Evolutionary conservation across 257 asterid genomes (phyloP).

Genomic region (Solanum ossicruentum): DNA sequence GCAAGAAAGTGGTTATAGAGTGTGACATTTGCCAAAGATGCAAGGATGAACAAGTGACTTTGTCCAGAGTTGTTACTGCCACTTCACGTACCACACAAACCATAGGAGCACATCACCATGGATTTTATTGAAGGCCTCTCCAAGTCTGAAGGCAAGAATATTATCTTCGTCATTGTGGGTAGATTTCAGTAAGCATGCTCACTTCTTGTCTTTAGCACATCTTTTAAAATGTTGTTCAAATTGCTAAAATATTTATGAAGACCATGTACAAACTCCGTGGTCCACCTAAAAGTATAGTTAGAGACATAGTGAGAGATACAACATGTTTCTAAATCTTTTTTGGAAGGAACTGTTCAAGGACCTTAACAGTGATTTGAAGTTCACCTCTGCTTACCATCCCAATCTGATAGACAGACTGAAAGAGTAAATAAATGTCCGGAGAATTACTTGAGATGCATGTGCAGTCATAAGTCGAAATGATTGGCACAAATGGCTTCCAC

Average conservation of each 20-base stretch:
- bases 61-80: neutral
- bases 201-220: neutral
- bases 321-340: neutral
- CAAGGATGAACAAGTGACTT: neutral
- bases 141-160: neutral
- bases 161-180: neutral
- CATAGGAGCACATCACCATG: neutral
- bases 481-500: neutral
- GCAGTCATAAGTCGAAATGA: neutral
- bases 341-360: neutral
- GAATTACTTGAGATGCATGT: neutral
- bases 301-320: neutral
- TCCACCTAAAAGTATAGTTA: neutral
- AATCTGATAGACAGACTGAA: neutral
- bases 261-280: neutral
- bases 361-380: neutral
- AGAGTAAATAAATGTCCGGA: neutral
- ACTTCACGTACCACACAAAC: neutral
- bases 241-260: neutral
- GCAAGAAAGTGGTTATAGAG: neutral
- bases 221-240: neutral
- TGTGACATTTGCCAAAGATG: neutral
- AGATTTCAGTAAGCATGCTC: neutral
- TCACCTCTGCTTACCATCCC: neutral
- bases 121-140: neutral